These are phyloP conservation scores for Cadophora sp. DNA, from an alignment of 2,329 filamentous ascomycete species.

Conservation along the genomic window DNA sequence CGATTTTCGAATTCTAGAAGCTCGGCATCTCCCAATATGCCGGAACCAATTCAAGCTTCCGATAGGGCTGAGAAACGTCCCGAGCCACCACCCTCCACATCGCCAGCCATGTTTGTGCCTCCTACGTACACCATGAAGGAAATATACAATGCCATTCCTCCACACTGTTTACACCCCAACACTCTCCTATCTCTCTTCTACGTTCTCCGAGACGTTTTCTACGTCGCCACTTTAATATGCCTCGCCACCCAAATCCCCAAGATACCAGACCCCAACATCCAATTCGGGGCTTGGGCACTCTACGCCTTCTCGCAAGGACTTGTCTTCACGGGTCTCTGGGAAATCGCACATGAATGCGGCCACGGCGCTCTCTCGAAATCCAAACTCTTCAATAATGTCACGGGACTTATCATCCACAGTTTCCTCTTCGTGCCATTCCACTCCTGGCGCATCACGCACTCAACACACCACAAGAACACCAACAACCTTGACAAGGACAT, in stretches of 20 bases:
- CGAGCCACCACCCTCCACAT: background rate
- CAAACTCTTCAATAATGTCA: conserved; percentile 62
- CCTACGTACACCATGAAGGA: conserved; percentile 45
- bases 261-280: conserved; percentile 53
- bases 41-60: background rate
- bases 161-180: conserved; percentile 66
- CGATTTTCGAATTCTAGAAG: conserved; percentile 1
- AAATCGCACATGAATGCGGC: conserved; percentile 74
- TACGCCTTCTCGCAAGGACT: conserved; percentile 72
- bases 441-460: conserved; percentile 74
- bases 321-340: conserved; percentile 73
- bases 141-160: conserved; percentile 57
- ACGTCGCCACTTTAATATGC: conserved; percentile 57
- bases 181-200: conserved; percentile 60
- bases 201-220: conserved; percentile 60
- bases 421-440: conserved; percentile 72
- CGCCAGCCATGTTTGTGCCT: conserved; percentile 34
- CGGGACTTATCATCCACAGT: conserved; percentile 72
- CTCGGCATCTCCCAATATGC: conserved; percentile 7
- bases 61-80: conserved; percentile 6
- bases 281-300: conserved; percentile 57
- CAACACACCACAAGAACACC: conserved; percentile 71
- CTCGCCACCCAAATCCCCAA: conserved; percentile 61
- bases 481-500: conserved; percentile 73
- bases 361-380: conserved; percentile 71